These are phyloP conservation scores for Novymonas esmeraldas DNA, from an alignment of 208 protist genomes.

Conservation along the genomic window DNA sequence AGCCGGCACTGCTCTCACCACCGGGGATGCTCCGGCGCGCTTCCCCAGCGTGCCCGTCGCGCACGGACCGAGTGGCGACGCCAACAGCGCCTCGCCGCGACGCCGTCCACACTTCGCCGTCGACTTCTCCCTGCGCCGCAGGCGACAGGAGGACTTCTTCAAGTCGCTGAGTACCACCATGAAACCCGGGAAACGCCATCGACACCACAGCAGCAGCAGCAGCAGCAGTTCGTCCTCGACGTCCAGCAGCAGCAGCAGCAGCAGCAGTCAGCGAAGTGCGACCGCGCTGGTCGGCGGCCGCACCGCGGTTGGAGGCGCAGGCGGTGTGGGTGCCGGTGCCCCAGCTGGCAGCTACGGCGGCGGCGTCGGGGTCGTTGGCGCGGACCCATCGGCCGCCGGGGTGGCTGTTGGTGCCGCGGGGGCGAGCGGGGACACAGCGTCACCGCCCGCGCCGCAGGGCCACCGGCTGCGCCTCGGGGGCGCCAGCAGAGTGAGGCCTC, in stretches of 20 bases:
- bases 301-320: neutral
- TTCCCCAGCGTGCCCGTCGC: neutral
- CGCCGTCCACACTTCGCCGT: slow-evolving; percentile 17
- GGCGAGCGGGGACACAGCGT: neutral
- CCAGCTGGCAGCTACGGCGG: neutral
- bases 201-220: slow-evolving; percentile 26
- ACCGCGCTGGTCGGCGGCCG: neutral
- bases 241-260: slow-evolving; percentile 5
- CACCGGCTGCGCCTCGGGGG: slow-evolving; percentile 8
- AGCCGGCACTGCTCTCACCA: too few relatives aligned
- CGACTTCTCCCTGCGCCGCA: slow-evolving; percentile 23
- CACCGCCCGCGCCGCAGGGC: slow-evolving; percentile 10
- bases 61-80: neutral
- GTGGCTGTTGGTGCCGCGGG: neutral
- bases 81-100: slow-evolving; percentile 2
- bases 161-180: slow-evolving; percentile 23
- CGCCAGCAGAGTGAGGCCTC: slow-evolving; percentile 7
- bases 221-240: slow-evolving; percentile 15
- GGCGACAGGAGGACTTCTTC: slow-evolving; percentile 31
- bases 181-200: slow-evolving; percentile 21
- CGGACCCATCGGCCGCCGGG: neutral
- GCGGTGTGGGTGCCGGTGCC: neutral
- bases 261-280: slow-evolving; percentile 5
- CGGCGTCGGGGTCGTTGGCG: neutral
- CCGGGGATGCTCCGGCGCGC: neutral